Percentiles rank a stretch among this genome's conserved stretches.
These are phyloP conservation scores for Solanum chmielewskii DNA, from an alignment of 257 asterid genomes.

Conservation along the genomic window DNA sequence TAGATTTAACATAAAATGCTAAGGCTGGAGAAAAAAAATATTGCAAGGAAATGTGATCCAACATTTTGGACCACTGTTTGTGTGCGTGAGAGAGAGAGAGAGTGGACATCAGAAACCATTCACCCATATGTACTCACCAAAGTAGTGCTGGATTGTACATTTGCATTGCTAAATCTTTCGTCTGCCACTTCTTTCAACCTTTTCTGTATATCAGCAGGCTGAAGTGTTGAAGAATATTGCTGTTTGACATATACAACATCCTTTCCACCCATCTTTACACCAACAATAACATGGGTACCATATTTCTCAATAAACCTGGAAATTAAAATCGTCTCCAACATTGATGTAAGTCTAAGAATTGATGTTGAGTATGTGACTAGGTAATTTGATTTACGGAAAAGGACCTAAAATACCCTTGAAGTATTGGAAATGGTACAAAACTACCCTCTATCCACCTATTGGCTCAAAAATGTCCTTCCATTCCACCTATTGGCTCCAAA, in stretches of 20 bases:
- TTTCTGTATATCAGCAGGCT: not conserved
- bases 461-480: too few relatives aligned
- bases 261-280: conserved; percentile 97
- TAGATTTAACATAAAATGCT: not conserved
- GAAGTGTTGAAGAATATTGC: not conserved
- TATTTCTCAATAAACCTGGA: conserved; percentile 91
- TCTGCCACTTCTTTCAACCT: not conserved
- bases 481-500: too few relatives aligned
- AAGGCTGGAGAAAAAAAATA: not conserved
- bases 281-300: conserved; percentile 86
- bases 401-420: too few relatives aligned
- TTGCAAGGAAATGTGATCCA: not conserved
- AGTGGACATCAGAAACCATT: not conserved
- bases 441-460: too few relatives aligned
- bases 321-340: conserved; percentile 8
- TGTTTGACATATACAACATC: conserved; percentile 28
- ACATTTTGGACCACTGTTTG: not conserved
- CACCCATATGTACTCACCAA: not conserved
- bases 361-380: not conserved
- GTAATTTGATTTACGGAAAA: not conserved
- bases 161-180: not conserved
- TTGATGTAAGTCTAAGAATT: not conserved
- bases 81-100: not conserved
- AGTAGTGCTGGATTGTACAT: not conserved
- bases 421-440: too few relatives aligned